These are phyloP conservation scores for Gyromitra esculenta DNA, from an alignment of 2,329 filamentous ascomycete genomes.

Conservation along the genomic window DNA sequence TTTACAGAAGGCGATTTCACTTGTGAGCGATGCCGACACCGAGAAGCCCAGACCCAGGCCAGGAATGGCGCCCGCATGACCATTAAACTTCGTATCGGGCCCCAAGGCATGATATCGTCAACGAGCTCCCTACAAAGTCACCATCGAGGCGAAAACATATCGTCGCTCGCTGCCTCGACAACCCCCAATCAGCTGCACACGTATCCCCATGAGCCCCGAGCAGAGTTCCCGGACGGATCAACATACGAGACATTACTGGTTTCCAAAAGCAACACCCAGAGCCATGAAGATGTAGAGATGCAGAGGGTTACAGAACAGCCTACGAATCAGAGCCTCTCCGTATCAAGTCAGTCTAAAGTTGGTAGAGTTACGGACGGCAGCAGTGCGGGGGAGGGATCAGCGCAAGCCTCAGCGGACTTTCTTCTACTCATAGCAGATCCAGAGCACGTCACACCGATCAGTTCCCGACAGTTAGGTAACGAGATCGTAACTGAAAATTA, in stretches of 20 bases:
- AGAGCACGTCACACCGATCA: constrained; percentile 13
- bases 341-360: neutral
- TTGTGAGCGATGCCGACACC: constrained; percentile 72
- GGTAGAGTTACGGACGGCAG: neutral
- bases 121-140: neutral
- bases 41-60: constrained; percentile 13
- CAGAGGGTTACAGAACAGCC: neutral
- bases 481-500: neutral
- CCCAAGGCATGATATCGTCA: constrained; percentile 4
- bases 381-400: constrained; percentile 12
- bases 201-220: constrained; percentile 9
- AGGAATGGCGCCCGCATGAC: constrained; percentile 21
- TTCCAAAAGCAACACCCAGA: neutral
- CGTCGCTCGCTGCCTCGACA: neutral
- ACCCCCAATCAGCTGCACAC: neutral
- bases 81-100: constrained; percentile 38
- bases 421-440: constrained; percentile 40
- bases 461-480: constrained; percentile 22
- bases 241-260: neutral
- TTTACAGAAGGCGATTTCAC: constrained; percentile 86
- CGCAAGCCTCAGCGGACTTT: constrained; percentile 44
- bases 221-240: neutral
- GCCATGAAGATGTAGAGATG: neutral
- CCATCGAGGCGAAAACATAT: neutral
- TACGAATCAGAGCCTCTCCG: neutral